Conservation (phyloP, 768 basidiomycete genomes). For the Hemileccinum impolitum region DNA sequence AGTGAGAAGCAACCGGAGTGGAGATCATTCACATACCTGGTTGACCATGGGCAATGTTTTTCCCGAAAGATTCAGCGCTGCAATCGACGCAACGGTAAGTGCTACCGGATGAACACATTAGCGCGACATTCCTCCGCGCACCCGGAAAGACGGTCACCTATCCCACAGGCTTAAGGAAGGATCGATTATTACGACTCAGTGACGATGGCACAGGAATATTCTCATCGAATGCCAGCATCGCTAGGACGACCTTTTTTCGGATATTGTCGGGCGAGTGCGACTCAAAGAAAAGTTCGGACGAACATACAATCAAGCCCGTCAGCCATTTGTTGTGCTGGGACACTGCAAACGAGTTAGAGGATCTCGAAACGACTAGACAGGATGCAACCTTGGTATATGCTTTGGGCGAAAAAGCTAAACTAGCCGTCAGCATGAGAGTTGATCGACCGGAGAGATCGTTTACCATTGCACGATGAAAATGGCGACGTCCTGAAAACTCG, state of each 20-base stretch:
- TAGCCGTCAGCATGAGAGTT: background rate
- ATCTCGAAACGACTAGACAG: background rate
- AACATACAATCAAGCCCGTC: slow-evolving; percentile 5
- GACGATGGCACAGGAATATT: background rate
- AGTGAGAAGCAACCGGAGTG: too few relatives aligned
- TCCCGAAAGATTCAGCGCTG: background rate
- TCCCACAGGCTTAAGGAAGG: slow-evolving; percentile 1
- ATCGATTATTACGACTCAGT: background rate
- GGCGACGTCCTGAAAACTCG: background rate
- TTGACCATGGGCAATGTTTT: slow-evolving; percentile 2
- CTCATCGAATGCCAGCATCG: slow-evolving; percentile 9
- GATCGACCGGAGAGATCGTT: background rate
- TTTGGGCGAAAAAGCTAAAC: slow-evolving; percentile 11
- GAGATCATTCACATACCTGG: background rate
- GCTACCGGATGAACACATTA: background rate
- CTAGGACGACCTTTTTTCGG: background rate
- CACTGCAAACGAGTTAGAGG: slow-evolving; percentile 2
- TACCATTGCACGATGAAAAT: slow-evolving; percentile 17
- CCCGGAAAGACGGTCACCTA: background rate
- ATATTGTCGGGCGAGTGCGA: background rate
- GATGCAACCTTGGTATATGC: slow-evolving; percentile 7
- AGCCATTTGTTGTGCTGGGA: slow-evolving; percentile 9
- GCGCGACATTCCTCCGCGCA: background rate
- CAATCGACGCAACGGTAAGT: slow-evolving; percentile 3
- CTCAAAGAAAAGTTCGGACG: background rate